These are phyloP conservation scores for Meira miltonrushii DNA, from an alignment of 1,284 basidiomycete species.

Conservation along the genomic window DNA sequence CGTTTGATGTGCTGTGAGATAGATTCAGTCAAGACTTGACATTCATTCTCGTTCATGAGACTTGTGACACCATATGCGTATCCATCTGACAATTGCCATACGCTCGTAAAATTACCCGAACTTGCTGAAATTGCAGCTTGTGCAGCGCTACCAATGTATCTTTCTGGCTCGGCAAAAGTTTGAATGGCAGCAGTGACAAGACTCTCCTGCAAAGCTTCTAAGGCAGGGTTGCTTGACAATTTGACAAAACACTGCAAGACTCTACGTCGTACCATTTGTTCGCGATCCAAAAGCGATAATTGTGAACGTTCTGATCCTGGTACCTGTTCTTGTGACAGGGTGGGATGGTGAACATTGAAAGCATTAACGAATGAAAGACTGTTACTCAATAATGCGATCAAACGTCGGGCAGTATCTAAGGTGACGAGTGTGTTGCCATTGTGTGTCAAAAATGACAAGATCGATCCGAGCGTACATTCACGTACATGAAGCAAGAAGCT, in stretches of 20 bases:
- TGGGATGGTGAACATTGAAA: conserved; percentile 55
- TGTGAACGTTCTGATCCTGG: conserved; percentile 49
- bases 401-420: conserved; percentile 79
- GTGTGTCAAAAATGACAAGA: conserved; percentile 78
- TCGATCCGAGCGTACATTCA: conserved; percentile 81
- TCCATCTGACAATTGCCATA: conserved; percentile 83
- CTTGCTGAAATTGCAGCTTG: conserved; percentile 89
- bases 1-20: conserved; percentile 50
- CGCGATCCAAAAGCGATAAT: conserved; percentile 69
- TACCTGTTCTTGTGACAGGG: conserved; percentile 28
- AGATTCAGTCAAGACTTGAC: conserved; percentile 18
- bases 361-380: conserved; percentile 79
- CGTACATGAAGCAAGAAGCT: conserved; percentile 83
- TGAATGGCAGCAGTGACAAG: conserved; percentile 79
- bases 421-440: conserved; percentile 64
- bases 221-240: conserved; percentile 71
- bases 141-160: conserved; percentile 68
- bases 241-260: conserved; percentile 83
- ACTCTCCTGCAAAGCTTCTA: conserved; percentile 70
- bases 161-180: conserved; percentile 73
- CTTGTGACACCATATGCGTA: conserved; percentile 89
- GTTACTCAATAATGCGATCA: conserved; percentile 80
- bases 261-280: conserved; percentile 74
- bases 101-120: conserved; percentile 72
- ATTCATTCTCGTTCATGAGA: conserved; percentile 54